Evolutionary conservation across 2,329 filamentous ascomycete genomes (phyloP).

Genomic region (Epichloe coenophiala): DNA sequence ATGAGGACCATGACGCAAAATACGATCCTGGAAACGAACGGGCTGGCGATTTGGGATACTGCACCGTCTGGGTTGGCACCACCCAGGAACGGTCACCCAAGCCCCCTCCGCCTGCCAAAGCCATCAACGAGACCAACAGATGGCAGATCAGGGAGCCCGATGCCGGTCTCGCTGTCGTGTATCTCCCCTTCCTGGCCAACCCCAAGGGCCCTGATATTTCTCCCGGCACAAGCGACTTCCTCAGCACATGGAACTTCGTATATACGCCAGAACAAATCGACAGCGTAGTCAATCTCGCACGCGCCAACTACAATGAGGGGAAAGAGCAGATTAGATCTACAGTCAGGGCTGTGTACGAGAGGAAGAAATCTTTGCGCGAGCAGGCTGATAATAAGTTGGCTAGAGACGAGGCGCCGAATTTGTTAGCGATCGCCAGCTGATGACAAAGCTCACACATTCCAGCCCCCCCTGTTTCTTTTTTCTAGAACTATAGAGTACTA

Average conservation of each 20-base stretch:
- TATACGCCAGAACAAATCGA: conserved; percentile 89
- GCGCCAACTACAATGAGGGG: conserved; percentile 78
- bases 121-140: conserved; percentile 47
- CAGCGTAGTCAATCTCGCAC: conserved; percentile 65
- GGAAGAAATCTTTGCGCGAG: conserved; percentile 62
- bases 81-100: conserved; percentile 55
- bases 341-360: conserved; percentile 79
- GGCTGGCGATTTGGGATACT: conserved; percentile 64
- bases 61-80: conserved; percentile 88
- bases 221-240: conserved; percentile 68
- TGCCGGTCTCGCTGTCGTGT: conserved; percentile 79
- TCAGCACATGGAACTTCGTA: conserved; percentile 96
- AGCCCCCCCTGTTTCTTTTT: not conserved
- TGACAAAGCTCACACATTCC: not conserved
- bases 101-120: conserved; percentile 37
- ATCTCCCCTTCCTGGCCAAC: conserved; percentile 76
- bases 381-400: conserved; percentile 30
- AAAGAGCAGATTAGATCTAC: conserved; percentile 64
- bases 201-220: conserved; percentile 68
- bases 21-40: conserved; percentile 30
- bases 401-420: conserved; percentile 16
- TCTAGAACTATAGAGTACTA: not conserved
- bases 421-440: conserved; percentile 4
- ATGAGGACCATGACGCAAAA: conserved; percentile 19
- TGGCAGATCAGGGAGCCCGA: conserved; percentile 58